Evolutionary conservation across 441 rosid genomes (phyloP).

Genomic region (Rhodomyrtus psidioides): DNA sequence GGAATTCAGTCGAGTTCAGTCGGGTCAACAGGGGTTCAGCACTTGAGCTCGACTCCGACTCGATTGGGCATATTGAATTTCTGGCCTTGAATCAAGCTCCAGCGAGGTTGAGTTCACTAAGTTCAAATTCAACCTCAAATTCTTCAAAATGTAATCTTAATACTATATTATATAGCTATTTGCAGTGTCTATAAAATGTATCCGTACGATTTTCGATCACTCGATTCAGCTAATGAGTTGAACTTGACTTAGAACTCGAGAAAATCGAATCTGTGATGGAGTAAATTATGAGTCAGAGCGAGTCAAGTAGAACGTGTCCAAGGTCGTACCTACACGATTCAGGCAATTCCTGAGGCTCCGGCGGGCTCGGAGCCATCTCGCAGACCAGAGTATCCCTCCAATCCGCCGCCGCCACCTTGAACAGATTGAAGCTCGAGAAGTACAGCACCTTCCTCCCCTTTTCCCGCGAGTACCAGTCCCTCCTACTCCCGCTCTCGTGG

Average conservation of each 20-base stretch:
- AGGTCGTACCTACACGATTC: not conserved
- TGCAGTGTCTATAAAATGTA: not conserved
- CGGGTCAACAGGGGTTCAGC: not conserved
- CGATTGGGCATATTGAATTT: not conserved
- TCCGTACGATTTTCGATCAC: not conserved
- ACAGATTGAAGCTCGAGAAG: not conserved
- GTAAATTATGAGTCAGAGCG: not conserved
- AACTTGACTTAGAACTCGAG: not conserved
- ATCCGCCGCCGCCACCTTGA: not conserved
- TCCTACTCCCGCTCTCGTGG: not conserved
- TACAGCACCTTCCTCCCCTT: not conserved
- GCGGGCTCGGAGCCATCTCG: not conserved
- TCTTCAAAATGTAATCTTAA: not conserved
- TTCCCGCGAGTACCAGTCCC: not conserved
- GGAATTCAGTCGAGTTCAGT: not conserved
- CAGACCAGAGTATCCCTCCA: constrained; percentile 3
- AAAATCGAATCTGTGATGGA: not conserved
- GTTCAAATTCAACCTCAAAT: not conserved
- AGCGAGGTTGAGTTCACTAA: not conserved
- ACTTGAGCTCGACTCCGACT: not conserved
- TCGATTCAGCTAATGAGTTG: not conserved
- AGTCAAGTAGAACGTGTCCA: too few species aligned
- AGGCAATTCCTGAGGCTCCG: not conserved
- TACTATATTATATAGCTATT: not conserved
- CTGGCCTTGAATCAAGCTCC: not conserved